phyloP scores from a whole-genome alignment of 176 grass and related monocot species.

The Carex kokanica region DNA sequence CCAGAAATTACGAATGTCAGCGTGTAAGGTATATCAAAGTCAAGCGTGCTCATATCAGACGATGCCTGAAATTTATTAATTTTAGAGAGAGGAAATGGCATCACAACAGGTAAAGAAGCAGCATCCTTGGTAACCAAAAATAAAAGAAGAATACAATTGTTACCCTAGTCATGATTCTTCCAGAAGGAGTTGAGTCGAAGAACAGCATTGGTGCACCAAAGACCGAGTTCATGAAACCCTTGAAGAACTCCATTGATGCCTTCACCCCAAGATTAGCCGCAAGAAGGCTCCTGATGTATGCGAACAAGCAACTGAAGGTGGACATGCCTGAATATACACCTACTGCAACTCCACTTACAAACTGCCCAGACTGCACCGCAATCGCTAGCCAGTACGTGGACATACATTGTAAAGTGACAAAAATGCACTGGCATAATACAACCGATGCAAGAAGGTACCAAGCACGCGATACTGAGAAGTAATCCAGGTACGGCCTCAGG shows the following conservation, averaged over 20 bases:
- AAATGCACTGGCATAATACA: slow-evolving; percentile 42
- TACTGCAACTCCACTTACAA: slow-evolving; percentile 32
- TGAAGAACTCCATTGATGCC: slow-evolving; percentile 81
- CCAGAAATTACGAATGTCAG: slow-evolving; percentile 70
- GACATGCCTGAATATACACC: slow-evolving; percentile 63
- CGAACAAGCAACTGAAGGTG: slow-evolving; percentile 63
- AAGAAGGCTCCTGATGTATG: slow-evolving; percentile 60
- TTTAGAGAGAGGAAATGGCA: not conserved
- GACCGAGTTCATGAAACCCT: slow-evolving; percentile 74
- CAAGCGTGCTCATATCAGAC: slow-evolving; percentile 74
- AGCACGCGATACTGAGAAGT: slow-evolving; percentile 48
- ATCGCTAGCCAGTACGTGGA: slow-evolving; percentile 75
- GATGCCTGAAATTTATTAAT: slow-evolving; percentile 50
- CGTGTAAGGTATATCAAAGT: slow-evolving; percentile 80
- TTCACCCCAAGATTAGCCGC: slow-evolving; percentile 71
- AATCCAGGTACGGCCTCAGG: slow-evolving; percentile 55
- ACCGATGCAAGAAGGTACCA: slow-evolving; percentile 43
- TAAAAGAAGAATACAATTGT: not conserved
- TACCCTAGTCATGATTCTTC: slow-evolving; percentile 75
- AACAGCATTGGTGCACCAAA: slow-evolving; percentile 87
- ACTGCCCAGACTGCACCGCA: slow-evolving; percentile 37
- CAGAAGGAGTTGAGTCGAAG: slow-evolving; percentile 79
- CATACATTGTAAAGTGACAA: slow-evolving; percentile 54
- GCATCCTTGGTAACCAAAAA: not conserved
- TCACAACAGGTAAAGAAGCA: not conserved